These are phyloP conservation scores for Lecanicillium sp. DNA, from an alignment of 2,329 filamentous ascomycete genomes.

Conservation along the genomic window DNA sequence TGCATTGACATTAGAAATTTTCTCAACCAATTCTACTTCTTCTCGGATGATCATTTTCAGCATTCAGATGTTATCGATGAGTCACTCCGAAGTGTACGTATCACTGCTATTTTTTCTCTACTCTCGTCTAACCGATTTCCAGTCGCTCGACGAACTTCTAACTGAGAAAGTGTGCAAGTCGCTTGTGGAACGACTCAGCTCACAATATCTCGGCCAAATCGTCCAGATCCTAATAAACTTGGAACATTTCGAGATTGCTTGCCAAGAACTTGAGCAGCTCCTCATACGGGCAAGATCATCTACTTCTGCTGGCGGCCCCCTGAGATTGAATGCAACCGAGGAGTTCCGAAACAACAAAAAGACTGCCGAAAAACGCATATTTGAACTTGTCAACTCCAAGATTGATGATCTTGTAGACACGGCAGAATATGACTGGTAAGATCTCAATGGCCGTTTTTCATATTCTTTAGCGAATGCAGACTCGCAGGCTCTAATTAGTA, in stretches of 20 bases:
- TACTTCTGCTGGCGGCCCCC: slow-evolving; percentile 69
- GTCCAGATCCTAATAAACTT: slow-evolving; percentile 97
- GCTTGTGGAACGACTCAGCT: slow-evolving; percentile 78
- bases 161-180: slow-evolving; percentile 87
- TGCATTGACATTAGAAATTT: slow-evolving; percentile 98
- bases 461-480: background rate
- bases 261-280: slow-evolving; percentile 78
- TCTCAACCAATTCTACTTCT: slow-evolving; percentile 96
- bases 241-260: slow-evolving; percentile 93
- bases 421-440: slow-evolving; percentile 89
- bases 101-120: too few species aligned
- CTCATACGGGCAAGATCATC: slow-evolving; percentile 80
- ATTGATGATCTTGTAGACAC: slow-evolving; percentile 97
- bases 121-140: background rate
- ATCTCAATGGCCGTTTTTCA: background rate
- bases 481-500: slow-evolving; percentile 11
- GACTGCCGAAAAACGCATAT: slow-evolving; percentile 93
- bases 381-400: slow-evolving; percentile 96
- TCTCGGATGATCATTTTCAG: slow-evolving; percentile 92
- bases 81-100: slow-evolving; percentile 65
- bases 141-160: slow-evolving; percentile 92
- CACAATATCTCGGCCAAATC: slow-evolving; percentile 94
- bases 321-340: slow-evolving; percentile 75
- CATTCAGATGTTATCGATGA: slow-evolving; percentile 86
- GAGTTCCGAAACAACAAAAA: slow-evolving; percentile 88